Percentiles rank a stretch among this genome's conserved stretches.
Evolutionary conservation across 225 moss, liverwort and hornwort species (phyloP).

Genomic region (Sphagnum contortum): DNA sequence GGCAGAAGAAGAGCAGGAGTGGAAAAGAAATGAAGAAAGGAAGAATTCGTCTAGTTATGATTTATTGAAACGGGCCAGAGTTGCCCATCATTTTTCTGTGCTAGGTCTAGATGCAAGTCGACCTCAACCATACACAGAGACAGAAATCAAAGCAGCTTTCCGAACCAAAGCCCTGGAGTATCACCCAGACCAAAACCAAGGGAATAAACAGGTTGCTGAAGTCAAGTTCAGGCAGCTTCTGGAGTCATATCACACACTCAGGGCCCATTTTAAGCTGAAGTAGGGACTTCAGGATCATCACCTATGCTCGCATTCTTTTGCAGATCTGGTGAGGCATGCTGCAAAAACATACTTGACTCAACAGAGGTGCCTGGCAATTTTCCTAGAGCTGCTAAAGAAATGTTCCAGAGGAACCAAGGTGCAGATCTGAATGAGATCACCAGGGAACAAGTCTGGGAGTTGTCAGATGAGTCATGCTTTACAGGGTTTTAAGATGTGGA

Average conservation of each 20-base stretch:
- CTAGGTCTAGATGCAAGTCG: slow-evolving; percentile 68
- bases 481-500: too few species aligned
- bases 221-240: slow-evolving; percentile 73
- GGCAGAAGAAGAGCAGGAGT: slow-evolving; percentile 45
- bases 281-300: background rate
- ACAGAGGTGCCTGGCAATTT: too few species aligned
- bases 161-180: slow-evolving; percentile 71
- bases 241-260: slow-evolving; percentile 69
- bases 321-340: too few species aligned
- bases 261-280: slow-evolving; percentile 28
- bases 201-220: slow-evolving; percentile 58
- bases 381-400: too few species aligned
- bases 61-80: slow-evolving; percentile 33
- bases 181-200: slow-evolving; percentile 82
- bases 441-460: too few species aligned
- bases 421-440: too few species aligned
- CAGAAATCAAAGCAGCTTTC: slow-evolving; percentile 86
- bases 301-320: too few species aligned
- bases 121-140: slow-evolving; percentile 53
- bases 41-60: slow-evolving; percentile 43
- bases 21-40: slow-evolving; percentile 41
- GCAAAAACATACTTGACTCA: too few species aligned
- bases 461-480: too few species aligned
- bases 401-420: too few species aligned
- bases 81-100: slow-evolving; percentile 50